Percentiles rank a stretch among this genome's conserved stretches.
phyloP scores from a whole-genome alignment of 23 red algal species.

The Gracilariopsis chorda region DNA sequence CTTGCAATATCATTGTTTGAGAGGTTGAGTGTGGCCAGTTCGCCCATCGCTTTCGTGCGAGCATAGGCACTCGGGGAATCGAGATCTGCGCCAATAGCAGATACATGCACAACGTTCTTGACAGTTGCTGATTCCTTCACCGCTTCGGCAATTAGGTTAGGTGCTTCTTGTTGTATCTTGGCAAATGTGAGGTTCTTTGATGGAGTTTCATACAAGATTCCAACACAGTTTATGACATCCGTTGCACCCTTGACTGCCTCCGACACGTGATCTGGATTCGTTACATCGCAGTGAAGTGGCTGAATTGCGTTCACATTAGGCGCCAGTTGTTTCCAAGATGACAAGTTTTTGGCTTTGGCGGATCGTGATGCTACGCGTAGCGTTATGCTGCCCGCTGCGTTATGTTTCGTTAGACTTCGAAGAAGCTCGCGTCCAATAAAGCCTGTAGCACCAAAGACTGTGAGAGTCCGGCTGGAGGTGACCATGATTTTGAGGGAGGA shows the following conservation, averaged over 20 bases:
- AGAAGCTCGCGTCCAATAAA: slow-evolving; percentile 78
- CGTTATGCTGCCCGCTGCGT: neutral
- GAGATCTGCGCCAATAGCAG: slow-evolving; percentile 79
- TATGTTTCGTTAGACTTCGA: slow-evolving; percentile 36
- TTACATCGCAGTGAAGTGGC: slow-evolving; percentile 39
- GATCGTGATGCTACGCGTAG: slow-evolving; percentile 26
- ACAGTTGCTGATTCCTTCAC: neutral
- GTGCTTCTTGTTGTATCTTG: slow-evolving; percentile 61
- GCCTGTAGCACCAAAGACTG: slow-evolving; percentile 82
- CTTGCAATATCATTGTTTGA: neutral
- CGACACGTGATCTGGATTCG: slow-evolving; percentile 45
- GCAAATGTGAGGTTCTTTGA: slow-evolving; percentile 59
- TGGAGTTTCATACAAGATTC: slow-evolving; percentile 85
- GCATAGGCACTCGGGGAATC: slow-evolving; percentile 58
- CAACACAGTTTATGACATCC: slow-evolving; percentile 83
- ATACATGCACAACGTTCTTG: slow-evolving; percentile 72
- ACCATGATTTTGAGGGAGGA: neutral
- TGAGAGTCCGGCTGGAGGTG: slow-evolving; percentile 16
- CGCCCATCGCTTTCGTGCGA: slow-evolving; percentile 78
- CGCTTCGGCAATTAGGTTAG: slow-evolving; percentile 51
- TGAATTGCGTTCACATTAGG: neutral
- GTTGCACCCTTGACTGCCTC: slow-evolving; percentile 55
- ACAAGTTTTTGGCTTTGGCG: neutral
- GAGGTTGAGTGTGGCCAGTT: neutral
- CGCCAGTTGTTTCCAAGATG: neutral